A percentile compares a stretch with the other conserved stretches of the same genome.
These are phyloP conservation scores for Phylloporus sp. DNA, from an alignment of 768 basidiomycete genomes.

Conservation along the genomic window DNA sequence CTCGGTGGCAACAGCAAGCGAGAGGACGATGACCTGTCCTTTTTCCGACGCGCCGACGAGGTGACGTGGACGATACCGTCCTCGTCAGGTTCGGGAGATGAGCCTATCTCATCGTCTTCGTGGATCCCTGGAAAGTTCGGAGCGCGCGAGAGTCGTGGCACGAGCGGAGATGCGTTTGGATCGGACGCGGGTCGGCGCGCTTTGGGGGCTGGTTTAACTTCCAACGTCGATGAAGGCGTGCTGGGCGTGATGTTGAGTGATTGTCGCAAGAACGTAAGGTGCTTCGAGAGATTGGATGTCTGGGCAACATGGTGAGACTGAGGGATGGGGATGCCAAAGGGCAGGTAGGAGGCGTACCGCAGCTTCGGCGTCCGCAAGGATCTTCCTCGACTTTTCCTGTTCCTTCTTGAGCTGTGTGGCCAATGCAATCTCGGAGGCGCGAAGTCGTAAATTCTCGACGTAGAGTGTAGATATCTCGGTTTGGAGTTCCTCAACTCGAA, in stretches of 20 bases:
- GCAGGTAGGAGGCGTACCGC: conserved; percentile 48
- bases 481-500: conserved; percentile 81
- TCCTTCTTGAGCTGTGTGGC: conserved; percentile 75
- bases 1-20: conserved; percentile 47
- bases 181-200: conserved; percentile 46
- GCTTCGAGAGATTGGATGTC: conserved; percentile 62
- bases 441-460: conserved; percentile 77
- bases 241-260: conserved; percentile 45
- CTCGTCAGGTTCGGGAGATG: conserved; percentile 40
- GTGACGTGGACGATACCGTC: conserved; percentile 38
- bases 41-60: conserved; percentile 42
- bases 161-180: conserved; percentile 44
- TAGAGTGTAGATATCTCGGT: conserved; percentile 78
- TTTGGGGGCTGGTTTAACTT: conserved; percentile 45
- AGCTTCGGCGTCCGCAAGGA: conserved; percentile 70
- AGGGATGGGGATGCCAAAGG: conserved; percentile 15
- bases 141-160: conserved; percentile 56
- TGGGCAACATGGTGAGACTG: conserved; percentile 22
- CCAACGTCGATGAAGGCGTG: conserved; percentile 34
- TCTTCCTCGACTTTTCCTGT: conserved; percentile 67
- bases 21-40: conserved; percentile 47
- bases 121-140: conserved; percentile 64
- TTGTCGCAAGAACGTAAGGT: conserved; percentile 60
- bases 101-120: conserved; percentile 60
- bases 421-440: conserved; percentile 76